Conservation (phyloP, 768 basidiomycete species). For the Suillus bovinus region DNA sequence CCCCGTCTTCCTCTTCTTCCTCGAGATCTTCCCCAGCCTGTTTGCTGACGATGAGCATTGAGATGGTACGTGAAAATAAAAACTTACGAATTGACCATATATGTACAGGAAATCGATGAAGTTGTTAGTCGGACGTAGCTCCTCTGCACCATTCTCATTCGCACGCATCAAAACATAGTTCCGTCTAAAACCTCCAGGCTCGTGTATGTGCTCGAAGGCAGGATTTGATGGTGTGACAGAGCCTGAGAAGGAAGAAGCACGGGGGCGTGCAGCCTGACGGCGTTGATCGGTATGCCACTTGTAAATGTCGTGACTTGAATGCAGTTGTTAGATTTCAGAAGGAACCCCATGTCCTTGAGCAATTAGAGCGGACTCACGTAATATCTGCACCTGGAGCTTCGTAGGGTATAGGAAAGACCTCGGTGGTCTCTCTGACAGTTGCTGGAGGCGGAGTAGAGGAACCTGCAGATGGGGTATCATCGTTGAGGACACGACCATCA, state of each 20-base stretch:
- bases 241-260: slow-evolving; percentile 71
- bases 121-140: slow-evolving; percentile 69
- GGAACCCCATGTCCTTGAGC: slow-evolving; percentile 4
- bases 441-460: slow-evolving; percentile 27
- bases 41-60: slow-evolving; percentile 12
- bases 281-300: slow-evolving; percentile 87
- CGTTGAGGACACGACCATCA: slow-evolving; percentile 14
- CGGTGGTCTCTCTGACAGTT: slow-evolving; percentile 49
- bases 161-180: slow-evolving; percentile 81
- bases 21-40: slow-evolving; percentile 92
- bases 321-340: slow-evolving; percentile 16
- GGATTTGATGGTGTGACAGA: slow-evolving; percentile 58
- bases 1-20: slow-evolving; percentile 78
- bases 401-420: slow-evolving; percentile 87
- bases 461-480: slow-evolving; percentile 22
- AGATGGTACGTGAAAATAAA: neutral
- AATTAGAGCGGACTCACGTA: slow-evolving; percentile 61
- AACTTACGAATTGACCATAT: slow-evolving; percentile 93
- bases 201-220: slow-evolving; percentile 89
- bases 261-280: slow-evolving; percentile 57
- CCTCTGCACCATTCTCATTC: slow-evolving; percentile 61
- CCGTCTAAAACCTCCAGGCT: slow-evolving; percentile 92
- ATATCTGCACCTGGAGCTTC: slow-evolving; percentile 87
- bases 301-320: slow-evolving; percentile 83
- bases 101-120: slow-evolving; percentile 95